phyloP scores from a whole-genome alignment of 768 basidiomycete species.

The Botryobasidium botryosum region DNA sequence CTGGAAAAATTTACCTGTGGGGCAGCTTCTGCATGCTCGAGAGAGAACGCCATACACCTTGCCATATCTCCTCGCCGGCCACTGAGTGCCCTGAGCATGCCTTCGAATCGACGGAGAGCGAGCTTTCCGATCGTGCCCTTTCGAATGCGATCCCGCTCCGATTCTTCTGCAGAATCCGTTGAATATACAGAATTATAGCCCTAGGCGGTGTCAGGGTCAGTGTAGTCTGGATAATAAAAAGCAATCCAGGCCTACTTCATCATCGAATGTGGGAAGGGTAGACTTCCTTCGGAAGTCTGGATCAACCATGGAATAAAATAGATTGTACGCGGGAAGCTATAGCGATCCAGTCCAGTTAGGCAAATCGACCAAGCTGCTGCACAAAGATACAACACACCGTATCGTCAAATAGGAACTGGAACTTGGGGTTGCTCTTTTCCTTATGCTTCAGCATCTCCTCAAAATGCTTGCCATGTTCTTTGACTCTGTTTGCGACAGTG shows the following conservation, averaged over 20 bases:
- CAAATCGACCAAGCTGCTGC: background rate
- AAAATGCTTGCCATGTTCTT: conserved; percentile 61
- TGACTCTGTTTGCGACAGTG: conserved; percentile 72
- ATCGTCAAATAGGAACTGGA: conserved; percentile 44
- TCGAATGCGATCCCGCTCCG: conserved; percentile 62
- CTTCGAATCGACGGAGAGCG: conserved; percentile 73
- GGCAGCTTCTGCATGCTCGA: conserved; percentile 93
- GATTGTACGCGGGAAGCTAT: conserved; percentile 25
- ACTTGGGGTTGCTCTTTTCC: conserved; percentile 70
- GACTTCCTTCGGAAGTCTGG: conserved; percentile 21
- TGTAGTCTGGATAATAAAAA: background rate
- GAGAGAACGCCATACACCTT: conserved; percentile 90
- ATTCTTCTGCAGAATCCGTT: conserved; percentile 87
- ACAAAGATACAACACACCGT: conserved; percentile 16
- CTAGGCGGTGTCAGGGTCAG: conserved; percentile 22
- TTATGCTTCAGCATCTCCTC: conserved; percentile 56
- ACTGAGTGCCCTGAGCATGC: conserved; percentile 72
- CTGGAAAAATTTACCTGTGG: conserved; percentile 45
- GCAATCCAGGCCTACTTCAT: conserved; percentile 36
- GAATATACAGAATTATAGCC: conserved; percentile 81
- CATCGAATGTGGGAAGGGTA: conserved; percentile 58
- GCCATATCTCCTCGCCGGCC: conserved; percentile 84
- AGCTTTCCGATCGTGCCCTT: conserved; percentile 65
- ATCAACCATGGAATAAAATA: conserved; percentile 22
- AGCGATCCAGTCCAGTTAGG: background rate